Evolutionary conservation across 768 basidiomycete species (phyloP), one percentile per base, ranked within the genome.

Genomic region (Collybiopsis confluens): DNA sequence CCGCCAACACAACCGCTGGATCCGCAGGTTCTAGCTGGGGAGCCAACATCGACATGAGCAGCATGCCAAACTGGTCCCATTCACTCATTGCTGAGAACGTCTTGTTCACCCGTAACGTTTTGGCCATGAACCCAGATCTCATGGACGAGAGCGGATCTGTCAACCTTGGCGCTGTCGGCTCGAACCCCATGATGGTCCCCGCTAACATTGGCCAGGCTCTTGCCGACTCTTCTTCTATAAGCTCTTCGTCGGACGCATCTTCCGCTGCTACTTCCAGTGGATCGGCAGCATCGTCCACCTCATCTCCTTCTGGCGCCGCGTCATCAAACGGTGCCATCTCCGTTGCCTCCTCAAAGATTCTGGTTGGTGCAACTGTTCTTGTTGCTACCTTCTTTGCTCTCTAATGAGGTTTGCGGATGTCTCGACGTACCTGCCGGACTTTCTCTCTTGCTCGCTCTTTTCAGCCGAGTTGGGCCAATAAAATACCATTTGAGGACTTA

Each of bases 1-100:
- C 77, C 42, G 62, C 64, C 55, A 75, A 70, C 56, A 54, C 70
- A 60, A 85, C 84, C 30, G 57, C 68, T n/a, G 70, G 70, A 66
- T 83, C 76, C 64, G 44, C 44, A 52, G 86, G 81, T 26, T 64
- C 77, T 15, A 68, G 58, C 40, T 89, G 88, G 88, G 88, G 86
- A 54, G 65, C 66, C 52, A 80, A 70, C 75, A 78, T 87, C 36
- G 81, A 88, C 67, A 69, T 89, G 61, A 64, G 69, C 35, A 38
- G 56, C 41, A 68, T 90, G 60, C 83, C 84, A 43, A 63, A 62
- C 0, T 85, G 81, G 83, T 67, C 83, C 4, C 75, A 81, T 54
- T 56, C 64, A 13, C 62, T 60, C 45, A 62, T 77, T 44, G 79
- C 77, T 37, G 76, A 85, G 73, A 88, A 87, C 69, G 77, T 86